Evolutionary conservation across 495 filamentous ascomycete species (phyloP), one percentile per base, ranked within the genome.

Genomic region (Penicillium psychrofluorescens): DNA sequence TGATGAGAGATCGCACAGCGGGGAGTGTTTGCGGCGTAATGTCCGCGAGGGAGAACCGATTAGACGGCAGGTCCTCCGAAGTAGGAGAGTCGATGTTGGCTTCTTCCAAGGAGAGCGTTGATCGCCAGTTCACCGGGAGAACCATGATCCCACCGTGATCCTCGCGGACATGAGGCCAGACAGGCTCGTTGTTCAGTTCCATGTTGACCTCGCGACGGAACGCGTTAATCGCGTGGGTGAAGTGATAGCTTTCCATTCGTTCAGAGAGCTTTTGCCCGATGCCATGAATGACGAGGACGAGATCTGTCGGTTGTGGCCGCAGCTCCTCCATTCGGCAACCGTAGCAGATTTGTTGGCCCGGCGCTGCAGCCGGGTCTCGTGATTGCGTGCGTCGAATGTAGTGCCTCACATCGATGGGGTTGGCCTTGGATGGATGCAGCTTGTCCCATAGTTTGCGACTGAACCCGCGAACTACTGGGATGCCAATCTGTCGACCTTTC

Each of bases 231-330:
- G 87, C 85, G 58, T 96, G 90, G 0, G 92, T 97, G 57, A 98
- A 98, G 55, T 95, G 86, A 52, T 87, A 98, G 59, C 88, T 95
- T 58, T 97, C 92, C 38, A 98, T 85, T 11, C 90, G 76, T 53
- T 98, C 89, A 0, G 89, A 92, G n/a, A 97, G 70, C 56, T 97
- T 96, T 59, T 98, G 92, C 0, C 92, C 92, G 40, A 98, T 96
- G 10, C 90, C 92, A 59, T 98, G 92, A 36, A 94, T 87, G 15
- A 96, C 85, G 11, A 98, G 67, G 12, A 95, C 76, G 14, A 98
- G 64, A 58, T 98, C 92, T 8, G 87, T 91, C 5, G 94, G 85
- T 33, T 79, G 79, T 3, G 81, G 82, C 15, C 83, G 72, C 30
- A 85, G 76, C 13, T 88, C 82, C 35, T 78, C 71, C 51, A 70